Evolutionary conservation across 1,139 yeast genomes (phyloP).

Genomic region (Candida anutae): DNA sequence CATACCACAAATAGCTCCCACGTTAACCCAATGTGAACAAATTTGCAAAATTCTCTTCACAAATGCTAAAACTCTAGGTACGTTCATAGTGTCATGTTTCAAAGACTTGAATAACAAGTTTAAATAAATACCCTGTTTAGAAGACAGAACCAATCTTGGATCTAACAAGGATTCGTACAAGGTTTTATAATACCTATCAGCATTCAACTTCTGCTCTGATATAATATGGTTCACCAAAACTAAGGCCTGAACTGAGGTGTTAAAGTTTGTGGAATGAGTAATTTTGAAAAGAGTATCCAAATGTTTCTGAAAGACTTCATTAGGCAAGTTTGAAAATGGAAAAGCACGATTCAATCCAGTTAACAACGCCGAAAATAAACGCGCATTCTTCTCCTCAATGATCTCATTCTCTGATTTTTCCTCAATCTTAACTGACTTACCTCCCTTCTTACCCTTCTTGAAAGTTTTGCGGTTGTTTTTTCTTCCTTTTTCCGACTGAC

Average conservation of each 20-base stretch:
- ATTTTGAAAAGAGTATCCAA: conserved; percentile 79
- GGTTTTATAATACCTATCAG: conserved; percentile 80
- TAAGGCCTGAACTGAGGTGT: conserved; percentile 89
- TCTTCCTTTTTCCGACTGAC: conserved; percentile 40
- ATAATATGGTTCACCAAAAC: conserved; percentile 75
- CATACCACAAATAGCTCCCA: conserved; percentile 91
- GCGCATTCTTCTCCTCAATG: conserved; percentile 76
- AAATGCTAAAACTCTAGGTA: conserved; percentile 73
- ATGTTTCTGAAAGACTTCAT: conserved; percentile 67
- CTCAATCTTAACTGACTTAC: conserved; percentile 60
- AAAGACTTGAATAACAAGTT: conserved; percentile 79
- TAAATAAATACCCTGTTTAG: conserved; percentile 85
- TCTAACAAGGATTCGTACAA: conserved; percentile 86
- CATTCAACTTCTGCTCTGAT: conserved; percentile 44
- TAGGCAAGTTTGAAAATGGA: conserved; percentile 79
- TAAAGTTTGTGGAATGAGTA: conserved; percentile 91
- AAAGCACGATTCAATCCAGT: conserved; percentile 96
- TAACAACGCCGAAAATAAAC: conserved; percentile 80
- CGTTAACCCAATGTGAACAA: conserved; percentile 76
- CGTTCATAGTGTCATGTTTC: conserved; percentile 55
- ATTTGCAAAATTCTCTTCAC: conserved; percentile 86
- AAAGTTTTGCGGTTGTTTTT: conserved; percentile 45
- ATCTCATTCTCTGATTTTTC: conserved; percentile 65
- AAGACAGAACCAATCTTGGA: conserved; percentile 70
- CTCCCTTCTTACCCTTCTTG: conserved; percentile 65